Percentiles rank a stretch among this genome's conserved stretches.
These are phyloP conservation scores for Styphnolobium japonicum DNA, from an alignment of 306 rosid genomes.

Conservation along the genomic window DNA sequence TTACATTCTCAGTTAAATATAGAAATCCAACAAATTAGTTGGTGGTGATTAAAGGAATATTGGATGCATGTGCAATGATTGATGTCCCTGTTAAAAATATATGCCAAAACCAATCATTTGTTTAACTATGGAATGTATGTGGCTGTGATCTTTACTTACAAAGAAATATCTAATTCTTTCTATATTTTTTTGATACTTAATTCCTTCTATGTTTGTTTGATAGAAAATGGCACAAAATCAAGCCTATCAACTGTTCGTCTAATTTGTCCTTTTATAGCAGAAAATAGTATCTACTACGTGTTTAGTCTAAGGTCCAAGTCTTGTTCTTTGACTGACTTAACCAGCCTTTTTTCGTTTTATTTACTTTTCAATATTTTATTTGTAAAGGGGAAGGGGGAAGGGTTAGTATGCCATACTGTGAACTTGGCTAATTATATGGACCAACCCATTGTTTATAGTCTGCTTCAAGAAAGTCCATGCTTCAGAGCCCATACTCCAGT, in stretches of 20 bases:
- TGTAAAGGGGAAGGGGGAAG: neutral
- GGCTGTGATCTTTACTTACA: constrained; percentile 31
- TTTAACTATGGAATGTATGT: constrained; percentile 47
- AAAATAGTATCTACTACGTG: constrained; percentile 27
- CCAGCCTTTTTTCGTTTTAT: neutral
- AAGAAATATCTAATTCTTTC: constrained; percentile 14
- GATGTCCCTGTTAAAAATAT: constrained; percentile 36
- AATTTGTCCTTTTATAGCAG: constrained; percentile 35
- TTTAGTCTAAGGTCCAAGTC: constrained; percentile 13
- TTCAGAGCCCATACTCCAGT: neutral
- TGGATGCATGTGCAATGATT: constrained; percentile 88
- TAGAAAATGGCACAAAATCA: constrained; percentile 32
- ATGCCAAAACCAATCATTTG: constrained; percentile 53
- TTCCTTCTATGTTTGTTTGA: constrained; percentile 11
- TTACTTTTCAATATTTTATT: neutral
- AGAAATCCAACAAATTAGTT: constrained; percentile 34
- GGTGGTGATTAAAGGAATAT: constrained; percentile 58
- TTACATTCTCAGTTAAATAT: constrained; percentile 19
- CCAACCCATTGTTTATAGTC: neutral
- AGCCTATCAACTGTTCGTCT: constrained; percentile 35
- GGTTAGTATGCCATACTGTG: neutral
- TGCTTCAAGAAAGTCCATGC: too few relatives aligned
- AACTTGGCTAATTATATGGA: neutral
- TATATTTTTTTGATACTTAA: constrained; percentile 14
- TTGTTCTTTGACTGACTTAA: constrained; percentile 24